Base-by-base conservation (phyloP, 805 yeast species). In the Metschnikowia kunwiensis region DNA sequence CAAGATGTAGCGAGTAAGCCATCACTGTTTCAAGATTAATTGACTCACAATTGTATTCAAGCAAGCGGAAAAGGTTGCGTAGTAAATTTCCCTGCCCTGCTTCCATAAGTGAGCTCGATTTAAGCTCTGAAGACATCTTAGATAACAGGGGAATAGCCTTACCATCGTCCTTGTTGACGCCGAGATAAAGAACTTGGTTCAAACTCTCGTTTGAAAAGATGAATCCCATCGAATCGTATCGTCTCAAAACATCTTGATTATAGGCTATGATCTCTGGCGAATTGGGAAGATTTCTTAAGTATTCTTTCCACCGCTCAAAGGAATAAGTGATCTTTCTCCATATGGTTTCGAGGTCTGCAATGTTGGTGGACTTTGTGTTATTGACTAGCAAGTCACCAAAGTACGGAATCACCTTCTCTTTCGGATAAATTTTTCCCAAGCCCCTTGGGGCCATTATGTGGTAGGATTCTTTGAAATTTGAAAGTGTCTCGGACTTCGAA, bases 381-480 rank as follows among this genome's bases (percentile, higher is more conserved):
- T 65, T 65, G 12, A 87, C 77, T 7, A 78, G 68, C 46, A 89
- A 67, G 55, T 89, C 97, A 8, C 96, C 97, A 63, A 86, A 89
- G 54, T 80, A 89, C 1, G 97, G 96, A 30, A 91, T 79, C 9
- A 85, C 94, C 36, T 78, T 76, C 32, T 78, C 79, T 51, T 85
- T 85, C 0, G 91, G 75, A 50, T 83, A 87, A 1, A 75, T 65
- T 38, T 75, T 74, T 24, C 96, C 96, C 47, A 91, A 70, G 8
- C 94, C 93, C 50, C 91, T 85, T 3, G 96, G 87, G 7, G 94
- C 89, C 67, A 86, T 73, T 19, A 88, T 78, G 62, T 82, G 84
- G 45, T 75, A 80, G 19, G 81, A 78, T 34, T 74, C 71, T 24
- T 60, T 60, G 10, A 35, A 30, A n/a, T 26, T 34, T 3, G 38